Evolutionary conservation across 176 grass and related monocot genomes (phyloP), one percentile per base, ranked within the genome.

Genomic region (Triticum monococcum): DNA sequence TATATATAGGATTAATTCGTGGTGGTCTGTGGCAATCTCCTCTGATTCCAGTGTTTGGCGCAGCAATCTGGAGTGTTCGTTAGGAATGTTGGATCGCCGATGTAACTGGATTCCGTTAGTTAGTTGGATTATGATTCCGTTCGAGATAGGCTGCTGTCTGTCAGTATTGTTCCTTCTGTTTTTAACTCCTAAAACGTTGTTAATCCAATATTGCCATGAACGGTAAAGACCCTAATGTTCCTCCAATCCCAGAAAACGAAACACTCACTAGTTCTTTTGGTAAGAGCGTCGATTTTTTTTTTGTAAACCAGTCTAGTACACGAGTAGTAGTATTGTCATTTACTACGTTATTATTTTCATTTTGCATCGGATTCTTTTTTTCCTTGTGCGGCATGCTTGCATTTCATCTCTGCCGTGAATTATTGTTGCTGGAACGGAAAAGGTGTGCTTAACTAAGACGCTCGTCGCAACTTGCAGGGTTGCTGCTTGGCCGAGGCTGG

Each of bases 401-500:
- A 76, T 71, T 71, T 4, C 35, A 76, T 18, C 7, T 18, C 1
- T 56, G 16, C 26, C 8, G 32, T 54, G 17, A 5, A 72, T 40
- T 60, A 13, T 8, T 61, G 48, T 83, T 36, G 68, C 25, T 70
- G 28, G 79, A 73, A 64, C 0, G 54, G 54, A 22, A 57, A 57
- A 57, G 54, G 16, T 33, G 30, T 56, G 50, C 35, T 69, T 35
- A 61, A 75, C 9, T 11, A 22, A 76, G 68, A 54, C 25, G 74
- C 40, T 78, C 64, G 52, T 63, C 50, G 24, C 10, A 17, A 4
- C 17, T 23, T 43, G 78, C 91, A 95, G 94, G 81, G 68, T 37
- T 91, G 84, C 73, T 60, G 84, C 78, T 35, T 89, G 84, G 74
- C 77, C 66, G 59, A 64, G 26, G 75, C 78, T 38, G 50, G 41